phyloP scores from a whole-genome alignment of 1,139 yeast genomes.

The Blastobotrys malaysiensis region DNA sequence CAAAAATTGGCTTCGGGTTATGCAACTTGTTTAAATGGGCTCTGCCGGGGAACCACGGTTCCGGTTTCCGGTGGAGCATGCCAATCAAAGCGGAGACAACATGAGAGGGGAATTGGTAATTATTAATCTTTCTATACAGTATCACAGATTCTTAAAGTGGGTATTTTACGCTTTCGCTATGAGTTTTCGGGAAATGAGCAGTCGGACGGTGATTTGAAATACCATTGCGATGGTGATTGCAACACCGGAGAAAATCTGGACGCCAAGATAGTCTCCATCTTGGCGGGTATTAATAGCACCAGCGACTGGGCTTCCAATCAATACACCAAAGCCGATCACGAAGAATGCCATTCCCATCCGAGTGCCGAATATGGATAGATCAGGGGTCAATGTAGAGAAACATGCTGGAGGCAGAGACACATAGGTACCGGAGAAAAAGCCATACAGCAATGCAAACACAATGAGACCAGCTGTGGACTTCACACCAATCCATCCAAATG shows the following conservation, averaged over 20 bases:
- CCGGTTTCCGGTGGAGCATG: not conserved
- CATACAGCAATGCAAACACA: constrained; percentile 40
- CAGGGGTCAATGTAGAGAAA: constrained; percentile 47
- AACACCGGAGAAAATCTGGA: constrained; percentile 19
- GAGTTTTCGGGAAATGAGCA: not conserved
- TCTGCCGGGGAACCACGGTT: not conserved
- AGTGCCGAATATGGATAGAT: constrained; percentile 33
- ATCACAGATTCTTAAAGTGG: no score
- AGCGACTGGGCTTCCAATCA: constrained; percentile 49
- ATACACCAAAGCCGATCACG: constrained; percentile 48
- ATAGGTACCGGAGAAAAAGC: constrained; percentile 44
- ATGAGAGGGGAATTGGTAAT: not conserved
- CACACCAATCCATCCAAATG: constrained; percentile 32
- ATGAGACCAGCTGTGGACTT: constrained; percentile 30
- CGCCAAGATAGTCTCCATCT: constrained; percentile 17
- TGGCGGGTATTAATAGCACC: constrained; percentile 38
- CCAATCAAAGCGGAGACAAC: not conserved
- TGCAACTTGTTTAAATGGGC: not conserved
- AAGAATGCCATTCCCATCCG: constrained; percentile 58
- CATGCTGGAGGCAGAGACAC: constrained; percentile 41
- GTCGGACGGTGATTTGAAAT: not conserved
- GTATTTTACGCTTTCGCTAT: not conserved
- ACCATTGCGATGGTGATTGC: constrained; percentile 7
- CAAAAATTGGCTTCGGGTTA: not conserved
- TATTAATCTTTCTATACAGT: no score